phyloP scores from a whole-genome alignment of 1,284 basidiomycete genomes.

The Pseudozyma hubeiensis region DNA sequence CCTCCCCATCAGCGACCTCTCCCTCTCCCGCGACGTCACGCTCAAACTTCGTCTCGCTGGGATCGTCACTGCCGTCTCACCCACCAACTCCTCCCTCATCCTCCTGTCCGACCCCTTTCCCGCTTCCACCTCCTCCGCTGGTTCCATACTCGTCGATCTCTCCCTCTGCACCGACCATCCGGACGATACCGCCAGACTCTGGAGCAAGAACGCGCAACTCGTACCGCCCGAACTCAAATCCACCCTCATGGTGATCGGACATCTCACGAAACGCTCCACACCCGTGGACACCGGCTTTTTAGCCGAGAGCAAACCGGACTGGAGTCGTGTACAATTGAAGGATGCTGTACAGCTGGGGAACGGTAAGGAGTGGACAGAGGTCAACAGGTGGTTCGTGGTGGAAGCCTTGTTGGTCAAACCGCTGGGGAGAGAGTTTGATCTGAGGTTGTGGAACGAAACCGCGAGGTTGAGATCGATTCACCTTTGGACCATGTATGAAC shows the following conservation, averaged over 20 bases:
- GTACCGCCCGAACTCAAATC: slow-evolving; percentile 23
- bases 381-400: slow-evolving; percentile 31
- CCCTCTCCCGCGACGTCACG: slow-evolving; percentile 9
- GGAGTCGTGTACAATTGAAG: neutral
- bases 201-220: slow-evolving; percentile 1
- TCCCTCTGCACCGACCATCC: slow-evolving; percentile 20
- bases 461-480: slow-evolving; percentile 24
- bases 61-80: slow-evolving; percentile 21
- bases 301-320: too few species aligned
- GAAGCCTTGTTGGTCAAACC: slow-evolving; percentile 28
- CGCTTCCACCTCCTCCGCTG: neutral
- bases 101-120: slow-evolving; percentile 21
- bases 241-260: slow-evolving; percentile 34
- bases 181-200: neutral
- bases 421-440: slow-evolving; percentile 21
- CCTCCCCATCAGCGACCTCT: slow-evolving; percentile 38
- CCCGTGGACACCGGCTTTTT: slow-evolving; percentile 7
- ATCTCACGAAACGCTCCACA: neutral
- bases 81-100: slow-evolving; percentile 13
- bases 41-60: slow-evolving; percentile 37
- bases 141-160: slow-evolving; percentile 31
- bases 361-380: neutral
- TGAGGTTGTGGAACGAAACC: slow-evolving; percentile 31
- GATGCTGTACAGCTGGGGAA: neutral
- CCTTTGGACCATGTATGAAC: slow-evolving; percentile 16